Conservation (phyloP, 2,329 filamentous ascomycete species). For the Aspergillus alliaceus region DNA sequence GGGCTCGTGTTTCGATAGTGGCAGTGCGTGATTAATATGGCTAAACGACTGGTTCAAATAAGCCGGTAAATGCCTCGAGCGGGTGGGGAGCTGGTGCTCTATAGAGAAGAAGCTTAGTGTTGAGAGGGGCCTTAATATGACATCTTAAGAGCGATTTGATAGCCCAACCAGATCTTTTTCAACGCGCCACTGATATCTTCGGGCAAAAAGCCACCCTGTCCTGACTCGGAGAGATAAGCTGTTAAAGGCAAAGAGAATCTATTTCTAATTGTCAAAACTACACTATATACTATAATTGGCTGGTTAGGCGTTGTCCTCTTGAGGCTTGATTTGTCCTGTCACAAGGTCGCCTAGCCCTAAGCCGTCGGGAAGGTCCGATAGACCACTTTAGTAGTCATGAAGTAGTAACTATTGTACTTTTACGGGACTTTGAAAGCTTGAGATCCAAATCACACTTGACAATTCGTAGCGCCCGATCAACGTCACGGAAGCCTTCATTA, state of each 20-base stretch:
- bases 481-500: too few species aligned
- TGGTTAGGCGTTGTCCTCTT: background rate
- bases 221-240: background rate
- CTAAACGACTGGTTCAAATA: background rate
- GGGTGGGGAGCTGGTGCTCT: background rate
- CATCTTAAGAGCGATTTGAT: background rate
- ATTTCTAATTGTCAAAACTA: too few species aligned
- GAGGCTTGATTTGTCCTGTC: background rate
- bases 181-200: background rate
- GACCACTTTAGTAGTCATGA: background rate
- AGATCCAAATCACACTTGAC: too few species aligned
- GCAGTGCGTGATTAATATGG: background rate
- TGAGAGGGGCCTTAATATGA: background rate
- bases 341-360: background rate
- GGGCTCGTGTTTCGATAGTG: background rate
- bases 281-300: background rate
- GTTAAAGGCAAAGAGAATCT: background rate
- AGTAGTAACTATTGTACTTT: too few species aligned
- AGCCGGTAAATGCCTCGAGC: background rate
- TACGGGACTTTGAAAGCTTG: too few species aligned
- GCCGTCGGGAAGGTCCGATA: background rate
- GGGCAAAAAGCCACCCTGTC: background rate
- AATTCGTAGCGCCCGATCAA: too few species aligned
- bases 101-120: background rate
- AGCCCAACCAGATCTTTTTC: background rate